Evolutionary conservation across 805 yeast species (phyloP).

Genomic region (Schwanniomyces pseudopolymorphus): DNA sequence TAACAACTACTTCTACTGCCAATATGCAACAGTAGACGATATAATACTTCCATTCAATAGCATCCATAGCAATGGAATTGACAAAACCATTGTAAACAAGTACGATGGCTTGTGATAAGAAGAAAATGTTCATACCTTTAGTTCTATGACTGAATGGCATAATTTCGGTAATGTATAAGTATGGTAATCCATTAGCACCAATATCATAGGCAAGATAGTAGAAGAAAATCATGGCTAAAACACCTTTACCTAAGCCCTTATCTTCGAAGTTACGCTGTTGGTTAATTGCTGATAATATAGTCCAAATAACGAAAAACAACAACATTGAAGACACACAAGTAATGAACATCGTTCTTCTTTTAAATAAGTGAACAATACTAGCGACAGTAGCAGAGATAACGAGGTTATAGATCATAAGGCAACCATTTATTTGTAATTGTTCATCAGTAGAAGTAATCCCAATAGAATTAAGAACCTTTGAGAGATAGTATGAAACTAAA

Average conservation of each 20-base stretch:
- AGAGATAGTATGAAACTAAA: slow-evolving; percentile 50
- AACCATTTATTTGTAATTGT: slow-evolving; percentile 52
- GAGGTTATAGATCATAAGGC: slow-evolving; percentile 48
- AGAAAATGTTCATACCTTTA: slow-evolving; percentile 28
- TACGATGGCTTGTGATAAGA: too few species aligned
- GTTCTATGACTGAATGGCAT: slow-evolving; percentile 33
- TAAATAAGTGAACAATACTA: slow-evolving; percentile 19
- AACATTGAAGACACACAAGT: slow-evolving; percentile 19
- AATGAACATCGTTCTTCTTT: slow-evolving; percentile 28
- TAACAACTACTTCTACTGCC: too few species aligned
- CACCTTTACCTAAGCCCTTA: slow-evolving; percentile 43
- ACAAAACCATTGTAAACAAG: too few species aligned
- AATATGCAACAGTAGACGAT: slow-evolving; percentile 31
- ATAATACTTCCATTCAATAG: slow-evolving; percentile 34
- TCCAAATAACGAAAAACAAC: slow-evolving; percentile 13
- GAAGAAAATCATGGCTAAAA: slow-evolving; percentile 51
- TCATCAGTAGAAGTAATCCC: slow-evolving; percentile 48
- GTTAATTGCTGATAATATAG: slow-evolving; percentile 44
- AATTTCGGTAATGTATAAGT: slow-evolving; percentile 29
- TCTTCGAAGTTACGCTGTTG: slow-evolving; percentile 40
- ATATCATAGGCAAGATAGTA: slow-evolving; percentile 26
- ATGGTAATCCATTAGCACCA: slow-evolving; percentile 32
- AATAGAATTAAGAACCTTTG: slow-evolving; percentile 50
- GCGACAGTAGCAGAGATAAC: slow-evolving; percentile 23
- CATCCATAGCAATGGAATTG: slow-evolving; percentile 27